phyloP scores from a whole-genome alignment of 257 asterid genomes.

The Solanum habrochaites region DNA sequence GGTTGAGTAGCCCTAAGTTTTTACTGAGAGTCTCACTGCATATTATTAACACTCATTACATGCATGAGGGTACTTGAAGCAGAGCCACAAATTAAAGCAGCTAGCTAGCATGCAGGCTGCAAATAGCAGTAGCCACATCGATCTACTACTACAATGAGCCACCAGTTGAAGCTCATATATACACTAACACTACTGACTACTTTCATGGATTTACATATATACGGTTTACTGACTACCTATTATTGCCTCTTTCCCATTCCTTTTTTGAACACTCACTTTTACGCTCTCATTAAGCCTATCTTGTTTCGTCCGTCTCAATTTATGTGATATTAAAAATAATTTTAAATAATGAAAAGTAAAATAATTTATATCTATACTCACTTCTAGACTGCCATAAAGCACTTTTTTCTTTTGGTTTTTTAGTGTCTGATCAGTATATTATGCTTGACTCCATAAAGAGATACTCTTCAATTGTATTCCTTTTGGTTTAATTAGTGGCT shows the following conservation, averaged over 20 bases:
- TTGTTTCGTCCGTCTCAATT: not conserved
- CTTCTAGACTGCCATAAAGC: not conserved
- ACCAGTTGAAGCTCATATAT: not conserved
- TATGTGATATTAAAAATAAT: not conserved
- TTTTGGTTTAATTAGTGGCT: constrained; percentile 4
- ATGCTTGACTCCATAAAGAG: constrained; percentile 3
- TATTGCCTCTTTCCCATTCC: not conserved
- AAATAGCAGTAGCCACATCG: not conserved
- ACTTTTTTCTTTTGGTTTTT: not conserved
- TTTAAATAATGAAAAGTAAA: not conserved
- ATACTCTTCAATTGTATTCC: constrained; percentile 1
- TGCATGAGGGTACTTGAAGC: not conserved
- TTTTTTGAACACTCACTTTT: not conserved
- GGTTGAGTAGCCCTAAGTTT: not conserved
- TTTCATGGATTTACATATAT: not conserved
- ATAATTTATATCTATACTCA: not conserved
- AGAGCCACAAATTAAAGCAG: not conserved
- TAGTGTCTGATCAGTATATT: not conserved
- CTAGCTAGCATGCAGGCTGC: not conserved
- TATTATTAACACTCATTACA: not conserved
- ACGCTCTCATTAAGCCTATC: not conserved
- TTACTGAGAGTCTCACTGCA: not conserved
- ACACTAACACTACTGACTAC: not conserved
- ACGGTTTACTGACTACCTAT: not conserved
- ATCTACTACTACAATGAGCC: not conserved